Base-by-base conservation (phyloP, 1,139 yeast genomes). In the Hansenula anomala region DNA sequence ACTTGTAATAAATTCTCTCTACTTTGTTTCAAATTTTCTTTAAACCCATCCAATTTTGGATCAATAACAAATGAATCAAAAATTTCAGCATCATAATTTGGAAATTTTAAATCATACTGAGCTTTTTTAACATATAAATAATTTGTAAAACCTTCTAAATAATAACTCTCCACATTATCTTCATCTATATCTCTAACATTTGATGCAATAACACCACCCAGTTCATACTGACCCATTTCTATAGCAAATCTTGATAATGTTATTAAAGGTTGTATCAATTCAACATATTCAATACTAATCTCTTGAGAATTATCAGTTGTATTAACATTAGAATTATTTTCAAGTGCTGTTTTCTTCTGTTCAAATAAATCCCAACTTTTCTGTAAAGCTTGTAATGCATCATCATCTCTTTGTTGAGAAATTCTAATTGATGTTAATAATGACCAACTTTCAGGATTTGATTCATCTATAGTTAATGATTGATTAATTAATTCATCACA, bases 371-470 rank as follows among this genome's bases (percentile, higher is more conserved):
- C 71, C 96, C 96, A 88, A 1, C 96, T 72, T 51, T 74, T 74
- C n/a, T 50, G 42, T 37, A 90, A 67, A 0, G 95, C 92, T 26
- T 71, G 69, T 40, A 66, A 63, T 5, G 97, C 97, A 15, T 89
- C 97, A 0, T 71, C 72, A 30, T 68, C 69, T 37, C 80, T 69
- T 56, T 83, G 92, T 61, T 94, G 98, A 6, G 96, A 86, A 37
- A 92, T 88, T 45, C 96, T 74, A 46, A 94, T 86, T 26, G 96
- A 88, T 4, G 96, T 90, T 45, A 90, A 67, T 28, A 86, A 68
- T 2, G 90, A 76, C 77, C 86, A 85, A 1, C 89, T 77, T 60
- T 90, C 97, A 0, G 96, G 85, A 22, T 52, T 48, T 7, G 58
- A 60, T 7, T 64, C 60, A 46, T 86, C 90, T 28, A 85, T 63